Evolutionary conservation across 495 filamentous ascomycete genomes (phyloP), one percentile per base, ranked within the genome.

Genomic region (Tuber umbilicatum): DNA sequence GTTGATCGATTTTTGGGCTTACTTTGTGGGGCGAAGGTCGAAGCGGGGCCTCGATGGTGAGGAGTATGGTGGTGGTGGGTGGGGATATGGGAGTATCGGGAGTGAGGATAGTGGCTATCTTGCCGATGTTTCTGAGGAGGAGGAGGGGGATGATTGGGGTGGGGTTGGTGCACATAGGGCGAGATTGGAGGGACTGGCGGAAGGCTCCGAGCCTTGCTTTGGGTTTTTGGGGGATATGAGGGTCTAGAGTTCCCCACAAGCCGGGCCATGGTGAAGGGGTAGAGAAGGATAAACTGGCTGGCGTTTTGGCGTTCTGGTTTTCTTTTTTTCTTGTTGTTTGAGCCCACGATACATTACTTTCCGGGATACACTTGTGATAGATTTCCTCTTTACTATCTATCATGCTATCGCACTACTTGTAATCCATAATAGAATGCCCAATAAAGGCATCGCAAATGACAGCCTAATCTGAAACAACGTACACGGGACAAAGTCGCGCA

Each of bases 61-160:
- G 27, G 55, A 27, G 55, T 64, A 64, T 64, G 55, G 55, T 64
- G 45, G 45, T 47, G 12, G 55, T 64, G 55, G n/a, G 14, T 64
- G 55, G 55, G 55, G 55, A 27, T 64, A 64, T 64, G 55, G 55
- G 27, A 64, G 55, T 17, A 64, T 64, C n/a, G 55, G 55, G n/a
- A 64, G 55, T 17, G 55, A 64, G 27, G 55, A 64, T 31, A 64
- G n/a, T n/a, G 55, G 55, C n/a, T 64, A 64, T 31, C 31, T 64
- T 31, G 55, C 55, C n/a, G 55, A 64, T 1, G 55, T 31, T 31
- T 64, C 27, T 17, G 55, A 64, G 27, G 55, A 35, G 27, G 55
- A 31, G 50, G 50, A 60, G 10, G 50, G 50, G 10, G n/a, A 31
- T 64, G 27, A 27, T 64, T 64, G 55, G 27, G 55, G 55, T 64